Evolutionary conservation across 495 filamentous ascomycete species (phyloP).

Genomic region (Trichoderma orchidacearum): DNA sequence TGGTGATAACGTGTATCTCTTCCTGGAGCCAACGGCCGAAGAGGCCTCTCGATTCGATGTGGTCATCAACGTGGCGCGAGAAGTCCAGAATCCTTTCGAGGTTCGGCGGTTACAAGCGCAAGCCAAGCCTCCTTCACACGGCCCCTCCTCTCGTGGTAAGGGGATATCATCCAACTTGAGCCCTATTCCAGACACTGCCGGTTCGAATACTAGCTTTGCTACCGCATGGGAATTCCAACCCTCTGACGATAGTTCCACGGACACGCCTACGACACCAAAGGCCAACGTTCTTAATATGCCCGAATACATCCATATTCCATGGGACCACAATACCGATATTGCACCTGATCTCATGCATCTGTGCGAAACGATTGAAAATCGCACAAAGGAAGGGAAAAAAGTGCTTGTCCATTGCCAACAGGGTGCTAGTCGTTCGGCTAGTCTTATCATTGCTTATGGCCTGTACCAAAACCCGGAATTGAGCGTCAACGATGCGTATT

Average conservation of each 20-base stretch:
- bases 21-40: constrained; percentile 75
- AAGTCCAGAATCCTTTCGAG: constrained; percentile 81
- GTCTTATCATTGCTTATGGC: constrained; percentile 90
- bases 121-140: constrained; percentile 13
- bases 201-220: constrained; percentile 53
- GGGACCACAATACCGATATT: constrained; percentile 98
- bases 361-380: constrained; percentile 77
- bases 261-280: constrained; percentile 46
- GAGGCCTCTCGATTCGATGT: constrained; percentile 83
- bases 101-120: constrained; percentile 2
- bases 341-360: constrained; percentile 69
- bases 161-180: constrained; percentile 22
- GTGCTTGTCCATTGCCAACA: constrained; percentile 93
- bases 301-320: constrained; percentile 90
- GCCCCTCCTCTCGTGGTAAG: neutral
- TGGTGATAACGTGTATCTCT: constrained; percentile 82
- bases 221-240: constrained; percentile 53
- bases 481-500: constrained; percentile 87
- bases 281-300: constrained; percentile 40
- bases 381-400: constrained; percentile 65
- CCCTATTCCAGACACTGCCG: constrained; percentile 54
- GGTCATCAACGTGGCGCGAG: constrained; percentile 88
- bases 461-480: constrained; percentile 79
- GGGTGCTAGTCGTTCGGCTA: constrained; percentile 92
- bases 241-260: constrained; percentile 14